These are phyloP conservation scores for Lentinula raphanica DNA, from an alignment of 768 basidiomycete genomes.

Conservation along the genomic window DNA sequence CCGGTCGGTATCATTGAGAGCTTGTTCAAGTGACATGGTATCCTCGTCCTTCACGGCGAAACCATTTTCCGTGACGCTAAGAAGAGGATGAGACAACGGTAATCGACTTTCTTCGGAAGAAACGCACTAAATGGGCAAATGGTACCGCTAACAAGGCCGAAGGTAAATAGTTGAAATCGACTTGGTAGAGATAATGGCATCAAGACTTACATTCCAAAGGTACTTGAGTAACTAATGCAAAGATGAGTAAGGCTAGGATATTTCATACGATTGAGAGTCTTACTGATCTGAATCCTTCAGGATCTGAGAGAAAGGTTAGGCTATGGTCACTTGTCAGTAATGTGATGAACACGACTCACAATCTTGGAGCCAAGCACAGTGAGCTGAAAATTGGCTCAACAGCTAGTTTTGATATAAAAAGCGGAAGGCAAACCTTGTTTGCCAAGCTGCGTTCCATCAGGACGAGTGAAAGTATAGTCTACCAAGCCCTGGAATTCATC, in stretches of 20 bases:
- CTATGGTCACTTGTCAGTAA: not conserved
- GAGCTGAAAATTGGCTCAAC: conserved; percentile 30
- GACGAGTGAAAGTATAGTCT: conserved; percentile 56
- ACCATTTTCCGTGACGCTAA: conserved; percentile 69
- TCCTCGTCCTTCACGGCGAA: conserved; percentile 66
- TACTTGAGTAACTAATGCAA: conserved; percentile 53
- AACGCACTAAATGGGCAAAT: conserved; percentile 50
- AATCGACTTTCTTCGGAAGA: not conserved
- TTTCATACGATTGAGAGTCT: conserved; percentile 12
- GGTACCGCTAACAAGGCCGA: conserved; percentile 33
- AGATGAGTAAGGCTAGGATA: not conserved
- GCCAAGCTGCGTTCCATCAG: conserved; percentile 60
- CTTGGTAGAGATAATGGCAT: not conserved
- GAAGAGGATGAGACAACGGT: not conserved
- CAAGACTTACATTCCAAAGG: conserved; percentile 51
- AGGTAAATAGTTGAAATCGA: not conserved
- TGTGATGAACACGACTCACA: conserved; percentile 30
- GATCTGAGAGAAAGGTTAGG: conserved; percentile 33
- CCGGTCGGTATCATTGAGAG: conserved; percentile 54
- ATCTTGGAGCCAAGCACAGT: conserved; percentile 63
- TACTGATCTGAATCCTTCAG: conserved; percentile 61
- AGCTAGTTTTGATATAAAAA: not conserved
- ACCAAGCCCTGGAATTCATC: conserved; percentile 61
- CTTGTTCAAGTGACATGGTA: conserved; percentile 45
- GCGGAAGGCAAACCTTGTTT: conserved; percentile 43